Base-by-base conservation (phyloP, 75 land plant genomes). In the Ceratopteris richardii region DNA sequence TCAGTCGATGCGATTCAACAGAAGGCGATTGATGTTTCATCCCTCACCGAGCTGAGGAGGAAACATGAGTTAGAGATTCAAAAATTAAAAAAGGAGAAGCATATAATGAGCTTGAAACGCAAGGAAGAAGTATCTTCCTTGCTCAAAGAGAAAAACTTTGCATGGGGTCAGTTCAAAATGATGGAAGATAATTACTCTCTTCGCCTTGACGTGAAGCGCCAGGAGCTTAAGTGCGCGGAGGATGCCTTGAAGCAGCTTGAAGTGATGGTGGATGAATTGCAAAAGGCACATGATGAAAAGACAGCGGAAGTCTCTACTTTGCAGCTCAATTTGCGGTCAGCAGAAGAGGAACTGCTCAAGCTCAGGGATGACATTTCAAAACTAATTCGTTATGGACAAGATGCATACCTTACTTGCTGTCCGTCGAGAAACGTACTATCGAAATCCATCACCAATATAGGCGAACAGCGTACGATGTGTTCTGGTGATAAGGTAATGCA, bases 131-230 rank as follows among this genome's bases (percentile, higher is more conserved):
- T 86, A 13, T 65, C 80, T 63, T 76, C 86, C 16, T 66, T 87
- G 4, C 29, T 80, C 40, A 63, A 69, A 37, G 91, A 87, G 62
- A 72, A 62, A 60, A 63, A 78, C 44, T 87, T 87, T 61, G 80
- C 75, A 0, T 83, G 91, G 91, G 73, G 83, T 44, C 91, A 87
- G 58, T 68, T 71, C 21, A 75, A 78, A 9, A 61, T 44, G 30
- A 63, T 87, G 84, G 91, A 87, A 43, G 76, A 36, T 30, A 68
- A 78, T 18, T 76, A 57, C 33, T 37, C 43, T 3, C 33, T 27
- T 33, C 69, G 73, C 29, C 55, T 80, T 30, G 75, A 65, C 31
- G 40, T 48, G 0, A 78, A 78, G 54, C 6, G 11, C 26, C 36
- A 41, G 17, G 77, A 80, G 56, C 61, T 78, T 29, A 66, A 67